phyloP scores from a whole-genome alignment of 495 filamentous ascomycete genomes.

The Apiosordaria backusii region DNA sequence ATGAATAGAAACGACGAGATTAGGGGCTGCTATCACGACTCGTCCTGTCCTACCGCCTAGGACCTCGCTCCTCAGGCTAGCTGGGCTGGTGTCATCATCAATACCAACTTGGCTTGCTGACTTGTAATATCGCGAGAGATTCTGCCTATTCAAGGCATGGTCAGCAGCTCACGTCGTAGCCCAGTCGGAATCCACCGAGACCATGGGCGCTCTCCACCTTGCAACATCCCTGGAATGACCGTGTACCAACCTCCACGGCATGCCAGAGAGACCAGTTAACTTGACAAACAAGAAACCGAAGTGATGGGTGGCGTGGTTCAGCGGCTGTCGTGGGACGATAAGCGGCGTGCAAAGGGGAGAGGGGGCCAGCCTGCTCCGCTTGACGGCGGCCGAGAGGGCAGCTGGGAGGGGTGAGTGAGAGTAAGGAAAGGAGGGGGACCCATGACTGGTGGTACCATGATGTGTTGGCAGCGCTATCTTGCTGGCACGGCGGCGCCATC shows the following conservation, averaged over 20 bases:
- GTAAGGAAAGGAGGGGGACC: conserved; percentile 5
- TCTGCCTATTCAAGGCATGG: conserved; percentile 25
- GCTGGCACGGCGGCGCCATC: conserved; percentile 15
- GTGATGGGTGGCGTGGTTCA: conserved; percentile 25
- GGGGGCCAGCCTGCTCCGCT: conserved; percentile 10
- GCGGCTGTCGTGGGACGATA: conserved; percentile 20
- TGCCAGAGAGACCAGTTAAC: neutral
- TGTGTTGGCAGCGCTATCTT: conserved; percentile 29
- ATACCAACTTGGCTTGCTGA: conserved; percentile 4
- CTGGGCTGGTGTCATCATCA: conserved; percentile 4
- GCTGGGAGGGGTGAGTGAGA: conserved; percentile 3
- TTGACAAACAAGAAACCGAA: conserved; percentile 13
- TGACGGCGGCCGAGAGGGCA: conserved; percentile 8
- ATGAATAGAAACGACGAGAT: neutral
- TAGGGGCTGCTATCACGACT: neutral
- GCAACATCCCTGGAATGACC: neutral
- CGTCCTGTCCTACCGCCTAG: neutral
- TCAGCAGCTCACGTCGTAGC: conserved; percentile 22
- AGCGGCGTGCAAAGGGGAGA: conserved; percentile 12
- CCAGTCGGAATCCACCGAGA: conserved; percentile 16
- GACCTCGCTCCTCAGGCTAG: neutral
- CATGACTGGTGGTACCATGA: conserved; percentile 26
- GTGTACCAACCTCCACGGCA: neutral
- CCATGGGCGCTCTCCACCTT: neutral
- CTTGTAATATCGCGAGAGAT: conserved; percentile 24